A percentile compares a stretch with the other conserved stretches of the same genome.
Conservation (phyloP, 2,329 filamentous ascomycete genomes). For the Colletotrichum limetticola region DNA sequence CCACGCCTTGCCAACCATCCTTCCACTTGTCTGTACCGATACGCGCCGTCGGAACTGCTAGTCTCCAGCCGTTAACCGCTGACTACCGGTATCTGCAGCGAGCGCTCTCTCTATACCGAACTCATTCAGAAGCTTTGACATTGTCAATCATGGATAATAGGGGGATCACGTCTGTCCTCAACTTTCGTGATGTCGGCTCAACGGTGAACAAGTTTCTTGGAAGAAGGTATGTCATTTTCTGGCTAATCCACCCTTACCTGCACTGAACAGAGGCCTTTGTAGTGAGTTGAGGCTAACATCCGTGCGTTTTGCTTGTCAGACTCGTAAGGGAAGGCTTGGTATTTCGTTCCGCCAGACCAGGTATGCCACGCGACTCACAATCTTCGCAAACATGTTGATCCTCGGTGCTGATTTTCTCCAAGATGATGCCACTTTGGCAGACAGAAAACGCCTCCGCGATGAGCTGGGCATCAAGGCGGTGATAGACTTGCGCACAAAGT, state of each 20-base stretch:
- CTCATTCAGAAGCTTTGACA: background rate
- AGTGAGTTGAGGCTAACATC: background rate
- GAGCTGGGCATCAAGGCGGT: conserved; percentile 76
- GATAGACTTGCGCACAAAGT: conserved; percentile 84
- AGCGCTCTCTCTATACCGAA: background rate
- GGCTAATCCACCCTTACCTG: background rate
- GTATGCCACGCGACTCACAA: conserved; percentile 43
- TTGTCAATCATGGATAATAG: conserved; percentile 22
- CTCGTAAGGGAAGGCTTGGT: conserved; percentile 70
- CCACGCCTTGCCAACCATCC: background rate
- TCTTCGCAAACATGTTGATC: background rate
- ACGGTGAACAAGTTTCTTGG: conserved; percentile 71
- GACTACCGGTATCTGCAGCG: background rate
- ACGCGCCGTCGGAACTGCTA: background rate
- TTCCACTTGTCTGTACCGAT: background rate
- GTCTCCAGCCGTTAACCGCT: background rate
- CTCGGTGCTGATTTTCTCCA: background rate
- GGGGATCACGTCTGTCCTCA: conserved; percentile 60
- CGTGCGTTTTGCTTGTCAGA: conserved; percentile 41
- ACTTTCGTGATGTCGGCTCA: conserved; percentile 81
- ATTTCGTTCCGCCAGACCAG: conserved; percentile 75
- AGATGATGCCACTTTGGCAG: conserved; percentile 77
- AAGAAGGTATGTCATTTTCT: conserved; percentile 56
- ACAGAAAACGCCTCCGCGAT: conserved; percentile 68
- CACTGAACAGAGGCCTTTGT: background rate